phyloP scores from a whole-genome alignment of 257 asterid species.

The Lycium ferocissimum region DNA sequence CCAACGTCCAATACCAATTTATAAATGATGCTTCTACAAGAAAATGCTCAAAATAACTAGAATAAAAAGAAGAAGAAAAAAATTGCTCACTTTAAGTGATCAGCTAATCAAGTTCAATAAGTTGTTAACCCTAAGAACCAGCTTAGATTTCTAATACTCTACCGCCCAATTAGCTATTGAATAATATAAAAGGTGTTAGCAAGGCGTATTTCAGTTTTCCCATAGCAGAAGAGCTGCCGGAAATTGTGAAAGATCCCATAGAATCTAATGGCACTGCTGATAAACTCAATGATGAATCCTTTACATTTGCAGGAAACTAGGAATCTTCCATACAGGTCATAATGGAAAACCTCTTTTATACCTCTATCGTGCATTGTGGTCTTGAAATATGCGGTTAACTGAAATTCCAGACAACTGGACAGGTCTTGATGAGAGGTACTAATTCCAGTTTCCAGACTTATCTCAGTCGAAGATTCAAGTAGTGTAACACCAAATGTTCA shows the following conservation, averaged over 20 bases:
- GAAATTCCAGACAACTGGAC: not conserved
- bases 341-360: not conserved
- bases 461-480: not conserved
- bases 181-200: not conserved
- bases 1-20: not conserved
- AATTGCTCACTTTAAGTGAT: no score
- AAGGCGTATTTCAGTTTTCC: not conserved
- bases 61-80: not conserved
- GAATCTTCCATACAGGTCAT: not conserved
- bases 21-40: not conserved
- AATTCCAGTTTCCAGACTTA: not conserved
- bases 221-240: not conserved
- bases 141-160: not conserved
- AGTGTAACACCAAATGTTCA: not conserved
- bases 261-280: not conserved
- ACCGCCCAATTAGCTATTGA: not conserved
- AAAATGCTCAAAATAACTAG: not conserved
- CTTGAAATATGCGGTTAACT: not conserved
- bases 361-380: not conserved
- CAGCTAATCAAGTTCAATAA: no score
- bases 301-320: not conserved
- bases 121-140: not conserved
- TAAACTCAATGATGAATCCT: not conserved
- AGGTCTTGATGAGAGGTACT: not conserved
- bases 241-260: not conserved